These are phyloP conservation scores for Boletus subparvulus DNA, from an alignment of 768 basidiomycete species.

Conservation along the genomic window DNA sequence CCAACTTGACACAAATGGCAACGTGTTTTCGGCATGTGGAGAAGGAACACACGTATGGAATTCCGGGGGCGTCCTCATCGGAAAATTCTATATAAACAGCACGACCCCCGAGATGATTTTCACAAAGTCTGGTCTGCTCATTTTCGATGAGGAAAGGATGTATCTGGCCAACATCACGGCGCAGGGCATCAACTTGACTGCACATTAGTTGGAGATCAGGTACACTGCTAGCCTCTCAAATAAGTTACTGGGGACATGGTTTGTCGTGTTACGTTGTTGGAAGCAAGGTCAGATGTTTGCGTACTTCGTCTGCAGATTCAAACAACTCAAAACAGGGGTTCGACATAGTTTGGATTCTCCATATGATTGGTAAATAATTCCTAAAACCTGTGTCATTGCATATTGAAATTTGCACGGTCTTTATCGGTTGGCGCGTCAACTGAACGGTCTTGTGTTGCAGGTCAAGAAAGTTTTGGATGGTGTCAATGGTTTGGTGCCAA, in stretches of 20 bases:
- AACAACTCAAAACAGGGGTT: too few relatives aligned
- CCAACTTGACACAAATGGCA: slow-evolving; percentile 60
- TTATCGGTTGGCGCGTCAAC: too few relatives aligned
- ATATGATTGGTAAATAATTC: too few relatives aligned
- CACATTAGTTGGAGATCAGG: background rate
- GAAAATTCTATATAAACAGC: slow-evolving; percentile 21
- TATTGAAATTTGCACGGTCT: too few relatives aligned
- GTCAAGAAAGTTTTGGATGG: too few relatives aligned
- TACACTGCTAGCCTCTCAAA: background rate
- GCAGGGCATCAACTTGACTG: slow-evolving; percentile 19
- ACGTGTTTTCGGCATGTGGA: slow-evolving; percentile 64
- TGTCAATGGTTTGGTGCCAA: too few relatives aligned
- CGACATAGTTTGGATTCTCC: too few relatives aligned
- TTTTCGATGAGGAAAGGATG: slow-evolving; percentile 39
- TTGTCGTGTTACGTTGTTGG: background rate
- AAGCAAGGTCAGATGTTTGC: too few relatives aligned
- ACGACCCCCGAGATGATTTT: slow-evolving; percentile 41
- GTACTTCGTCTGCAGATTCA: too few relatives aligned
- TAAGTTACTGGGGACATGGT: background rate
- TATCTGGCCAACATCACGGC: slow-evolving; percentile 38
- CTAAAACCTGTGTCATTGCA: too few relatives aligned
- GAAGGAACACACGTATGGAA: slow-evolving; percentile 70
- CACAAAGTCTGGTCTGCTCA: slow-evolving; percentile 39
- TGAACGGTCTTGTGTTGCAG: too few relatives aligned
- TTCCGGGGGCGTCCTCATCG: slow-evolving; percentile 49